phyloP scores from a whole-genome alignment of 495 filamentous ascomycete species.

The Neurospora africana region DNA sequence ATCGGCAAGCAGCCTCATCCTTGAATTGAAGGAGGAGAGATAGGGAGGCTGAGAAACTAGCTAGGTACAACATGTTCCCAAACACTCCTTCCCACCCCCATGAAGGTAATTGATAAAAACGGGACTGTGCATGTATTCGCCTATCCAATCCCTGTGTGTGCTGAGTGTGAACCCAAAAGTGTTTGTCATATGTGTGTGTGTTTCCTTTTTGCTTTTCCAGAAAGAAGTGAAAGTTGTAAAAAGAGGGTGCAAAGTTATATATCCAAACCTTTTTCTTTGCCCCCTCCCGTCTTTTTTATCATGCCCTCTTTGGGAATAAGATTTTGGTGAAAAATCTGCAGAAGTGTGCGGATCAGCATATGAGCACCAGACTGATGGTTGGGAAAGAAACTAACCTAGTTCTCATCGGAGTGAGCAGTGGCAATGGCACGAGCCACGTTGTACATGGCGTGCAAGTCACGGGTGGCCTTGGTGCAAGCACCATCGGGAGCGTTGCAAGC shows the following conservation, averaged over 20 bases:
- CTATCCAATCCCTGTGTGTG: neutral
- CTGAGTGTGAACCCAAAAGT: neutral
- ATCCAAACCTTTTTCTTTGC: neutral
- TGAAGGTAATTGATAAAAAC: neutral
- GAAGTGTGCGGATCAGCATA: neutral
- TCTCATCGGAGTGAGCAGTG: slow-evolving; percentile 9
- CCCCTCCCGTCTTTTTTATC: neutral
- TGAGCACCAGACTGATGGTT: no score
- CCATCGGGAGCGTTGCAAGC: slow-evolving; percentile 19
- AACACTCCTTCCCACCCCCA: neutral
- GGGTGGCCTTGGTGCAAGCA: slow-evolving; percentile 24
- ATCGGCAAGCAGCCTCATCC: neutral
- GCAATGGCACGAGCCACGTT: slow-evolving; percentile 22
- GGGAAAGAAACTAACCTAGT: neutral
- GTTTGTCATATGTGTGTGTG: neutral
- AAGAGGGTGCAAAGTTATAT: neutral
- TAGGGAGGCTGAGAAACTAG: neutral
- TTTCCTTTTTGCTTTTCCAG: neutral
- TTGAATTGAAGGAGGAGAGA: neutral
- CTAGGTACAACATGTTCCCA: neutral
- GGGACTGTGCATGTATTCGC: neutral
- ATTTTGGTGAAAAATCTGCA: neutral
- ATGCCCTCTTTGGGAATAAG: neutral
- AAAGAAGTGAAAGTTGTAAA: neutral
- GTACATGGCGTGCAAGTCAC: slow-evolving; percentile 26